phyloP scores from a whole-genome alignment of 805 yeast species.

The Starmerella apicola region DNA sequence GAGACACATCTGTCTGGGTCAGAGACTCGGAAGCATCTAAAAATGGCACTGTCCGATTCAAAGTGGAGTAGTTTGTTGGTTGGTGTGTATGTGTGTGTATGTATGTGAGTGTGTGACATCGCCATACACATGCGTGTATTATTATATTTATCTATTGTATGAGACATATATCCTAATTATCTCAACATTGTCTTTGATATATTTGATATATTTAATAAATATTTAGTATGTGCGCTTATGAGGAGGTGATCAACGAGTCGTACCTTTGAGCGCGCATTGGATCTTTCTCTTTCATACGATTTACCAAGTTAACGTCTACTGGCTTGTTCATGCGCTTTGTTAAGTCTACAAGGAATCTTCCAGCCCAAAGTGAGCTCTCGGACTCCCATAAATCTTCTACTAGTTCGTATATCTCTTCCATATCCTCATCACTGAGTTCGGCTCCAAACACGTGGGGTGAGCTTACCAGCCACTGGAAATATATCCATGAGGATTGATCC shows the following conservation, averaged over 20 bases:
- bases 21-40: no score
- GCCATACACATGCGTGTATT: no score
- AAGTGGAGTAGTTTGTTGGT: no score
- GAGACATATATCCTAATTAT: no score
- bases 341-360: slow-evolving; percentile 6
- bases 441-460: slow-evolving; percentile 30
- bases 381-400: slow-evolving; percentile 15
- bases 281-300: slow-evolving; percentile 26
- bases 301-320: slow-evolving; percentile 5
- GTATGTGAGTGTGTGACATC: no score
- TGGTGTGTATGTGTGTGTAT: no score
- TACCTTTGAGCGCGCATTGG: slow-evolving; percentile 24
- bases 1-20: no score
- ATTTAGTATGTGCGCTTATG: no score
- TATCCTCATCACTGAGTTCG: slow-evolving; percentile 44
- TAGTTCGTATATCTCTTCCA: slow-evolving; percentile 57
- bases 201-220: no score
- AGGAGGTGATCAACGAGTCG: slow-evolving; percentile 15
- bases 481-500: slow-evolving; percentile 89
- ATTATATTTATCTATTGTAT: no score
- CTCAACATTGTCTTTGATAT: no score
- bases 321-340: not conserved
- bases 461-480: slow-evolving; percentile 62
- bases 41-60: no score
- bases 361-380: slow-evolving; percentile 13